A percentile compares a stretch with the other conserved stretches of the same genome.
These are phyloP conservation scores for Pythium guiyangense DNA, from an alignment of 352 stramenopile species.

Conservation along the genomic window DNA sequence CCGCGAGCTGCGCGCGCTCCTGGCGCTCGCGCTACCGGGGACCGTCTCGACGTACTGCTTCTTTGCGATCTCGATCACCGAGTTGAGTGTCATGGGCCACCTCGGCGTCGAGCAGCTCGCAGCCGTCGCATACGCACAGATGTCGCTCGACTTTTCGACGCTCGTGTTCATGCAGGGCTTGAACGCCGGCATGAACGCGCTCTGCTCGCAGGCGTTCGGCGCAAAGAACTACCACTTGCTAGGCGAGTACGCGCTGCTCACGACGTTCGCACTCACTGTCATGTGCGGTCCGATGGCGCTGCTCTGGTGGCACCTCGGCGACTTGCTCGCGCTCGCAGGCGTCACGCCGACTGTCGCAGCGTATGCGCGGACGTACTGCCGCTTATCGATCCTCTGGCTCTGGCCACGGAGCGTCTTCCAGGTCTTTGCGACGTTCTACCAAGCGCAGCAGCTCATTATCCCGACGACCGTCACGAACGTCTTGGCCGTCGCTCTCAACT, in stretches of 20 bases:
- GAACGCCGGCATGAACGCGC: conserved; percentile 72
- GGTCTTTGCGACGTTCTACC: conserved; percentile 71
- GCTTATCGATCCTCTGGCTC: conserved; percentile 63
- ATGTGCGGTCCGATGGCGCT: conserved; percentile 60
- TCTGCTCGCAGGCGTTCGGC: conserved; percentile 83
- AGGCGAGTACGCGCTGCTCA: conserved; percentile 62
- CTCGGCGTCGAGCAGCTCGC: conserved; percentile 73
- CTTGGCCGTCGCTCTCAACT: conserved; percentile 55
- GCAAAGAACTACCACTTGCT: conserved; percentile 77
- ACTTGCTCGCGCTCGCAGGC: conserved; percentile 37
- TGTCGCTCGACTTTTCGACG: conserved; percentile 73
- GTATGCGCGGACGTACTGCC: conserved; percentile 54
- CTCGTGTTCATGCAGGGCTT: conserved; percentile 81
- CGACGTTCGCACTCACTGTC: conserved; percentile 50
- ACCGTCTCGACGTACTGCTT: conserved; percentile 72
- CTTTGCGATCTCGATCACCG: conserved; percentile 75
- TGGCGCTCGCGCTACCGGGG: conserved; percentile 52
- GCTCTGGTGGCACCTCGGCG: conserved; percentile 73
- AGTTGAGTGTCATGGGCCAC: conserved; percentile 79
- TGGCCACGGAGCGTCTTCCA: conserved; percentile 83
- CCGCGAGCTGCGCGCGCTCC: conserved; percentile 31
- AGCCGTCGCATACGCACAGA: conserved; percentile 73
- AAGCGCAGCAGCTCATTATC: conserved; percentile 77
- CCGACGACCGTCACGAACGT: conserved; percentile 62
- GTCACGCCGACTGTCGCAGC: conserved; percentile 37